phyloP scores from a whole-genome alignment of 23 red algal species.

The Gracilaria domingensis region DNA sequence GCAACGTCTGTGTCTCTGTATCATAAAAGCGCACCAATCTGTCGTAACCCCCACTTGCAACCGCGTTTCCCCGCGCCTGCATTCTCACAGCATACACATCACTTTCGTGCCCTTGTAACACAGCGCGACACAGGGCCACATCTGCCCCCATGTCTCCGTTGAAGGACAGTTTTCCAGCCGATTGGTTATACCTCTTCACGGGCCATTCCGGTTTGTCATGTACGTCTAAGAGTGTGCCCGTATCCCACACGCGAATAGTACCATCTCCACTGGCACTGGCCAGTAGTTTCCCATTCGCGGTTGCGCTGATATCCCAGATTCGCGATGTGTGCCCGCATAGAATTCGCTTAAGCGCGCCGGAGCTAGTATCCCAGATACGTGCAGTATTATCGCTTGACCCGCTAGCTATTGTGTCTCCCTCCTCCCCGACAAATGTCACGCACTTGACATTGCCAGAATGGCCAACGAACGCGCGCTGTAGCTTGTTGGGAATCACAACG shows the following conservation, averaged over 20 bases:
- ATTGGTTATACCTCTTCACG: constrained; percentile 15
- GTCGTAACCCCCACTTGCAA: constrained; percentile 94
- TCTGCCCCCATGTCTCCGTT: neutral
- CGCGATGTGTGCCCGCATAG: constrained; percentile 88
- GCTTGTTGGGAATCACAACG: constrained; percentile 90
- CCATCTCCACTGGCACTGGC: constrained; percentile 89
- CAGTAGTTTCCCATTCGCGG: constrained; percentile 78
- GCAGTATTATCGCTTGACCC: constrained; percentile 92
- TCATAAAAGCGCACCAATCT: constrained; percentile 89
- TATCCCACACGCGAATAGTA: constrained; percentile 87
- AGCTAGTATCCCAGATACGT: constrained; percentile 80
- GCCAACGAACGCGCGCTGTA: constrained; percentile 60
- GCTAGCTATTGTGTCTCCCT: constrained; percentile 79
- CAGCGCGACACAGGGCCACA: constrained; percentile 17
- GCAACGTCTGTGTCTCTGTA: constrained; percentile 72
- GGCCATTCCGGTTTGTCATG: constrained; percentile 1
- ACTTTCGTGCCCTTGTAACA: constrained; percentile 43
- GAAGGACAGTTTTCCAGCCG: neutral
- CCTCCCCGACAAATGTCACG: constrained; percentile 87
- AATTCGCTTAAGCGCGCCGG: constrained; percentile 28
- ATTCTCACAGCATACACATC: constrained; percentile 96
- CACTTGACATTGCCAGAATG: constrained; percentile 94
- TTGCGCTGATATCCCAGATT: constrained; percentile 91
- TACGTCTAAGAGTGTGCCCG: constrained; percentile 12
- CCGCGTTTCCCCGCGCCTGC: constrained; percentile 82